Evolutionary conservation across 495 filamentous ascomycete species (phyloP).

Genomic region (Aspergillus carlsbadensis): DNA sequence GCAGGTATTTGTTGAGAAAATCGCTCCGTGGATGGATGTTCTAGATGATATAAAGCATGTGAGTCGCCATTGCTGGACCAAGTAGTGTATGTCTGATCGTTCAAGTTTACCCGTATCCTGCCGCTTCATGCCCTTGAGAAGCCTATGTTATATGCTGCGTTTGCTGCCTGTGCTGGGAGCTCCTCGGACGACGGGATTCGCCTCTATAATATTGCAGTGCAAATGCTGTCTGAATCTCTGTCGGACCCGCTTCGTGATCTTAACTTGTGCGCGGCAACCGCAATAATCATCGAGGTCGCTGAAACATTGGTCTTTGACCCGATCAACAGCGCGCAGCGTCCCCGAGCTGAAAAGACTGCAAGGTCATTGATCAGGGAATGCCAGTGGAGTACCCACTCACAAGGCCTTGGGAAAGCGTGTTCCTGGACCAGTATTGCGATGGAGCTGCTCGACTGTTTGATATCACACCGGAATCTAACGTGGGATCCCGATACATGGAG

Average conservation of each 20-base stretch:
- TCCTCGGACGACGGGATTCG: slow-evolving; percentile 79
- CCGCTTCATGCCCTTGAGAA: slow-evolving; percentile 80
- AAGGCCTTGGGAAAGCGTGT: slow-evolving; percentile 81
- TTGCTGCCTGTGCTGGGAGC: slow-evolving; percentile 84
- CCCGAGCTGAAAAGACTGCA: slow-evolving; percentile 68
- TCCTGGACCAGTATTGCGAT: slow-evolving; percentile 94
- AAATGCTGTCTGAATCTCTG: slow-evolving; percentile 65
- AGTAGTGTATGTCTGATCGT: slow-evolving; percentile 14
- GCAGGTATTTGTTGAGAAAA: slow-evolving; percentile 88
- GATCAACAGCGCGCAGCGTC: slow-evolving; percentile 77
- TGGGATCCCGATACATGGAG: slow-evolving; percentile 95
- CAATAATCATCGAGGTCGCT: slow-evolving; percentile 86
- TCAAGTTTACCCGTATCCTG: slow-evolving; percentile 74
- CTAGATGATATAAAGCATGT: slow-evolving; percentile 85
- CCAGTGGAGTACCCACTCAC: slow-evolving; percentile 78
- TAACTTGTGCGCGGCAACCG: slow-evolving; percentile 83
- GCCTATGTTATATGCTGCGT: slow-evolving; percentile 88
- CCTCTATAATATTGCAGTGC: slow-evolving; percentile 82
- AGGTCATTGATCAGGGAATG: slow-evolving; percentile 77
- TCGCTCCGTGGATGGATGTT: slow-evolving; percentile 92
- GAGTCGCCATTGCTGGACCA: slow-evolving; percentile 21
- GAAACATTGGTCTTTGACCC: slow-evolving; percentile 79
- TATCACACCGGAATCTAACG: slow-evolving; percentile 82
- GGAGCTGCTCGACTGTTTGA: slow-evolving; percentile 84
- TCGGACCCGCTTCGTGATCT: slow-evolving; percentile 83